Evolutionary conservation across 805 yeast species (phyloP).

Genomic region (Metschnikowia santaceciliae): DNA sequence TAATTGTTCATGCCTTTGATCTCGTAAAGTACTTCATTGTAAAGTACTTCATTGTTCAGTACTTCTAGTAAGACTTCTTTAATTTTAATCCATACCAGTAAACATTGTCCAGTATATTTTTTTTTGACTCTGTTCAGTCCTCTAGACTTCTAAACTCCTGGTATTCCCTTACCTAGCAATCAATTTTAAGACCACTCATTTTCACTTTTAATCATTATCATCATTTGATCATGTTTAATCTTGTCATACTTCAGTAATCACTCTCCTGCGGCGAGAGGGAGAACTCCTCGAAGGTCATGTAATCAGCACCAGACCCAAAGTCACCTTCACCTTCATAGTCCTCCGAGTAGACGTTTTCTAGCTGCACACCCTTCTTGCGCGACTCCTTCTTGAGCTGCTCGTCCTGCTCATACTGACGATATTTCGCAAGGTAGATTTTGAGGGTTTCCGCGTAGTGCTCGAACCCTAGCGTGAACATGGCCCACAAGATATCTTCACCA

Average conservation of each 20-base stretch:
- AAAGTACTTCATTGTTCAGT: too few species aligned
- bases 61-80: too few species aligned
- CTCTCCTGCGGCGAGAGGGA: not conserved
- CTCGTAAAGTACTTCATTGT: too few species aligned
- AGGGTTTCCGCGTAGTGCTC: slow-evolving; percentile 68
- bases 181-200: not conserved
- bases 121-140: too few species aligned
- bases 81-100: too few species aligned
- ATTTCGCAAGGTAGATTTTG: slow-evolving; percentile 64
- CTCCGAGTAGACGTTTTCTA: not conserved
- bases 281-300: slow-evolving; percentile 10
- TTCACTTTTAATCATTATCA: not conserved
- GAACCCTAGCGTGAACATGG: slow-evolving; percentile 62
- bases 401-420: slow-evolving; percentile 40
- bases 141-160: too few species aligned
- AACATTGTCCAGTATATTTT: too few species aligned
- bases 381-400: slow-evolving; percentile 11
- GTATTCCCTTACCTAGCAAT: not conserved
- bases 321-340: slow-evolving; percentile 4
- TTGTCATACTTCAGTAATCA: not conserved
- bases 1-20: too few species aligned
- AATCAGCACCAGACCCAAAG: slow-evolving; percentile 5
- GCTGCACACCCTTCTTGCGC: slow-evolving; percentile 4
- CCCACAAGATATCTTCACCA: slow-evolving; percentile 64
- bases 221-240: too few species aligned